These are phyloP conservation scores for Jackrogersella multiformis DNA, from an alignment of 495 filamentous ascomycete genomes.

Conservation along the genomic window DNA sequence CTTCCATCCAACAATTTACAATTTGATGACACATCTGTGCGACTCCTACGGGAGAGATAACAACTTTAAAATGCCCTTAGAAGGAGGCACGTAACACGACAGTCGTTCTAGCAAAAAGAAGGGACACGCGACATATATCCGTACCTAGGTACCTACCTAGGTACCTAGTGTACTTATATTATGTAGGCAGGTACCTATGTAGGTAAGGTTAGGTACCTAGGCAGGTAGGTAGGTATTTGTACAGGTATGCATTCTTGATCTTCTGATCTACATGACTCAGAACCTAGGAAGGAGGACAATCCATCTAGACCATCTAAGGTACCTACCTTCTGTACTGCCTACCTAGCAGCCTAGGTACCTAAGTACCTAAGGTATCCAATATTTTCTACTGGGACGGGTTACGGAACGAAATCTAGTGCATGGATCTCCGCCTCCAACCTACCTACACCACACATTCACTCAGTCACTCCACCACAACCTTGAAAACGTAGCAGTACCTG, in stretches of 20 bases:
- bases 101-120: constrained; percentile 16
- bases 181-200: too few relatives aligned
- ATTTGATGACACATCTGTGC: constrained; percentile 37
- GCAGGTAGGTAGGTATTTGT: too few relatives aligned
- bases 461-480: too few relatives aligned
- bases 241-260: background rate
- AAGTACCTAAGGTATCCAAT: too few relatives aligned
- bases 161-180: background rate
- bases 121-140: constrained; percentile 18
- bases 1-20: constrained; percentile 35
- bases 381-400: constrained; percentile 8
- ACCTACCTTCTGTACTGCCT: too few relatives aligned
- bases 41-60: constrained; percentile 36
- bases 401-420: constrained; percentile 20
- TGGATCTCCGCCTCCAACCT: constrained; percentile 34
- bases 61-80: too few relatives aligned
- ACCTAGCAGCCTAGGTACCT: too few relatives aligned
- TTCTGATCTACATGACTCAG: background rate
- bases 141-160: background rate
- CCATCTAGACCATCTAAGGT: too few relatives aligned
- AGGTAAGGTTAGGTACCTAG: too few relatives aligned
- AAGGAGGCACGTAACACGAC: constrained; percentile 33
- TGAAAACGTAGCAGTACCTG: constrained; percentile 40
- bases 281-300: too few relatives aligned
- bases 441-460: too few relatives aligned